A percentile compares a stretch with the other conserved stretches of the same genome.
These are phyloP conservation scores for Geotrichum fermentans DNA, from an alignment of 1,139 yeast species.

Conservation along the genomic window DNA sequence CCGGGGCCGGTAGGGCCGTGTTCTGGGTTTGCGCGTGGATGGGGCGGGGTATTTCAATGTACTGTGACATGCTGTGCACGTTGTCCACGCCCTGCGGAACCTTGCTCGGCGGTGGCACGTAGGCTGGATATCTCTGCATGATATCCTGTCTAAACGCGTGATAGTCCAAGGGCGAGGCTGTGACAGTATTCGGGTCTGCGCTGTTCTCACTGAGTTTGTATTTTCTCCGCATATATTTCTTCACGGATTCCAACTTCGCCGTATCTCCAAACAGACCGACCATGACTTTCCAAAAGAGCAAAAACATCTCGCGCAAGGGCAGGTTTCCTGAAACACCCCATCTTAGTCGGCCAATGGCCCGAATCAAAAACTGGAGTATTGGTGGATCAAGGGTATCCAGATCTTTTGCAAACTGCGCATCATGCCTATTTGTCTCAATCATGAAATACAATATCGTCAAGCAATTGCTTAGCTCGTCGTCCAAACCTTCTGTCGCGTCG, in stretches of 20 bases:
- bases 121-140: constrained; percentile 68
- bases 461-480: constrained; percentile 39
- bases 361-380: constrained; percentile 45
- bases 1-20: constrained; percentile 56
- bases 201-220: constrained; percentile 41
- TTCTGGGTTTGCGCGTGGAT: constrained; percentile 50
- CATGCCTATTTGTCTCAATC: constrained; percentile 37
- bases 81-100: constrained; percentile 47
- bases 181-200: constrained; percentile 28
- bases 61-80: constrained; percentile 39
- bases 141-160: constrained; percentile 70
- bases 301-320: constrained; percentile 45
- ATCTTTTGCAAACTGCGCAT: constrained; percentile 27
- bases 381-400: constrained; percentile 35
- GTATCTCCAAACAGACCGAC: constrained; percentile 63
- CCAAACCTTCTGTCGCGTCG: constrained; percentile 12
- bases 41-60: constrained; percentile 56
- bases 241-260: constrained; percentile 43
- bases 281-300: constrained; percentile 57
- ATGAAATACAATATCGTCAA: constrained; percentile 54
- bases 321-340: constrained; percentile 41
- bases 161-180: constrained; percentile 74
- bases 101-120: constrained; percentile 46
- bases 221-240: constrained; percentile 44
- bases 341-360: constrained; percentile 61